phyloP scores from a whole-genome alignment of 1,139 yeast species.

The Geotrichum reessii region DNA sequence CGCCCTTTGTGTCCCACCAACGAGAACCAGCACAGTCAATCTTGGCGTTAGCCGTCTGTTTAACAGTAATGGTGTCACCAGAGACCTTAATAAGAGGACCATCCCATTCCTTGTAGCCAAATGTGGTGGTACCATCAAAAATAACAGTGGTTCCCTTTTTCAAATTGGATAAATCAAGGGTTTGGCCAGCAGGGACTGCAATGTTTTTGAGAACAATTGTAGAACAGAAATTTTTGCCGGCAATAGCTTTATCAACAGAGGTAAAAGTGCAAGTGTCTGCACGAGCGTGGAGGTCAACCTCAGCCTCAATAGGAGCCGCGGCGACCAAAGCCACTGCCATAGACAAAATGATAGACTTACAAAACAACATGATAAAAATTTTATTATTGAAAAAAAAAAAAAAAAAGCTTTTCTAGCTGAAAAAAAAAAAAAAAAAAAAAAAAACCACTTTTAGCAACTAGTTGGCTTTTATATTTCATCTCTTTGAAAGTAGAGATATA shows the following conservation, averaged over 20 bases:
- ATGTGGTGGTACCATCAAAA: constrained; percentile 10
- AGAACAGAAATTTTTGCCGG: constrained; percentile 7
- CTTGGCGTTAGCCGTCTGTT: constrained; percentile 7
- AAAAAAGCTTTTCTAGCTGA: too few species aligned
- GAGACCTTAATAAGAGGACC: constrained; percentile 12
- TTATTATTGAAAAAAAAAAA: too few species aligned
- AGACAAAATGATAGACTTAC: neutral
- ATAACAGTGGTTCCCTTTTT: constrained; percentile 4
- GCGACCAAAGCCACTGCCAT: neutral
- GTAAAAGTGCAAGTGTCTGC: constrained; percentile 2
- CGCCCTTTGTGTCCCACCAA: constrained; percentile 12
- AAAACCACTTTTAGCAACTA: too few species aligned
- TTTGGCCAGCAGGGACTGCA: constrained; percentile 9
- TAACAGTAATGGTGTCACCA: constrained; percentile 5
- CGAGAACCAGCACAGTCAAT: constrained; percentile 8
- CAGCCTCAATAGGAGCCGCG: constrained; percentile 10
- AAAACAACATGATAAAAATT: too few species aligned
- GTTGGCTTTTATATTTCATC: too few species aligned
- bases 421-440: too few species aligned
- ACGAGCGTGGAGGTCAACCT: constrained; percentile 6
- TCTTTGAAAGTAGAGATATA: too few species aligned
- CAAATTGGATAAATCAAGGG: constrained; percentile 8
- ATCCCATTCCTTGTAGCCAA: constrained; percentile 6
- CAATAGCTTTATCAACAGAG: neutral
- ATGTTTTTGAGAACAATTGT: constrained; percentile 1